Conservation (phyloP, 2,329 filamentous ascomycete species). For the Penicillium sp. region DNA sequence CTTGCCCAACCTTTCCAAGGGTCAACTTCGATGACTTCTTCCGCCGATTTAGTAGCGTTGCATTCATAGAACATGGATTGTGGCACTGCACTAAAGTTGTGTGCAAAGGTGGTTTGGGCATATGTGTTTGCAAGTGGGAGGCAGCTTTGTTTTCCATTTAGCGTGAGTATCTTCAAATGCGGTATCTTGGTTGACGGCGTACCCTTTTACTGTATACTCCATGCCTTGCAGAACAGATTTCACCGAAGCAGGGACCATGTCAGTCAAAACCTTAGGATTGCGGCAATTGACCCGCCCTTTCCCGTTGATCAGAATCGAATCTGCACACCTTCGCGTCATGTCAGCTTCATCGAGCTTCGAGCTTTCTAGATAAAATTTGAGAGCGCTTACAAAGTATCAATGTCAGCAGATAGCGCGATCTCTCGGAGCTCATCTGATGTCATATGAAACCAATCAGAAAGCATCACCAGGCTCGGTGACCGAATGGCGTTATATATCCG, state of each 20-base stretch:
- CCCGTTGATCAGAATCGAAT: slow-evolving; percentile 21
- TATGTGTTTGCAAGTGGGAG: not conserved
- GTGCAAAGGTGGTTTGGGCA: not conserved
- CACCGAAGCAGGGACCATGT: not conserved
- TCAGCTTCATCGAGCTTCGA: not conserved
- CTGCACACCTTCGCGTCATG: slow-evolving; percentile 25
- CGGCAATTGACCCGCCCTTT: slow-evolving; percentile 20
- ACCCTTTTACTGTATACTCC: not conserved
- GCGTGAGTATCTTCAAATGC: not conserved
- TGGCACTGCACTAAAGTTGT: not conserved
- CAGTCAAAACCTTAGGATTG: slow-evolving; percentile 10
- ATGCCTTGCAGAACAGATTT: slow-evolving; percentile 4
- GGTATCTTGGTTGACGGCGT: not conserved
- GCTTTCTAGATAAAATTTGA: not conserved
- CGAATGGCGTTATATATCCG: not conserved
- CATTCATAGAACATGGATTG: not conserved
- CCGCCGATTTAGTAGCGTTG: not conserved
- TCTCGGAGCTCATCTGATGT: slow-evolving; percentile 43
- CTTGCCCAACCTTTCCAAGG: not conserved
- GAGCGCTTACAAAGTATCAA: not conserved
- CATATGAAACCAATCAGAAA: slow-evolving; percentile 60
- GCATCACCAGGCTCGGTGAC: slow-evolving; percentile 23
- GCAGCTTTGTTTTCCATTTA: not conserved
- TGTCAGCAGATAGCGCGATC: not conserved
- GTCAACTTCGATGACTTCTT: not conserved